Evolutionary conservation across 164 flowering plant species (phyloP).

Genomic region (Tetrastigma voinierianum): DNA sequence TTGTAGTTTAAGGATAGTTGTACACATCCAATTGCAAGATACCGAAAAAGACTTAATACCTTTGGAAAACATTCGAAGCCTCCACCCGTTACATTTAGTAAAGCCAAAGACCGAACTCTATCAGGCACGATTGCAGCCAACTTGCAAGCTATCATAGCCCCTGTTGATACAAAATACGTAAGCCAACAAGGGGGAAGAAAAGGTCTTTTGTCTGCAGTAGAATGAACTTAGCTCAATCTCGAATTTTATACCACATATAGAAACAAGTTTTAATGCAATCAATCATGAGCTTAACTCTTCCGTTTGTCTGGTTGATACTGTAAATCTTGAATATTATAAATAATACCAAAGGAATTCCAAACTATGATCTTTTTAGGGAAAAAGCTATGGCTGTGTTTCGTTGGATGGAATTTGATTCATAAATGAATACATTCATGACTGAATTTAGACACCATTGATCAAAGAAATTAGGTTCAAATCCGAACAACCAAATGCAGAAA

Average conservation of each 20-base stretch:
- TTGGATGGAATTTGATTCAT: no score
- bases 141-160: constrained; percentile 96
- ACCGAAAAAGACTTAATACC: constrained; percentile 38
- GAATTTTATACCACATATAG: background rate
- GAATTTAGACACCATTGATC: no score
- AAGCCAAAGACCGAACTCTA: constrained; percentile 78
- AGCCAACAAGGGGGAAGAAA: background rate
- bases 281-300: background rate
- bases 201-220: no score
- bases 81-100: constrained; percentile 93
- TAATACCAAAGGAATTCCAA: no score
- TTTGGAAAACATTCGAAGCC: constrained; percentile 88
- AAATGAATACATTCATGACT: no score
- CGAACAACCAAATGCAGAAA: no score
- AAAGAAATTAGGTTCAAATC: no score
- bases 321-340: no score
- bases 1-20: background rate
- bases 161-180: constrained; percentile 34
- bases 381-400: no score
- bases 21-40: background rate
- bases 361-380: no score
- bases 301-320: background rate
- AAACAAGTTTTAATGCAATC: background rate
- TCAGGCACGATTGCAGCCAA: constrained; percentile 83
- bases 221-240: background rate